Evolutionary conservation across 1,284 basidiomycete genomes (phyloP), one percentile per base, ranked within the genome.

Genomic region (Ganoderma lingzhi): DNA sequence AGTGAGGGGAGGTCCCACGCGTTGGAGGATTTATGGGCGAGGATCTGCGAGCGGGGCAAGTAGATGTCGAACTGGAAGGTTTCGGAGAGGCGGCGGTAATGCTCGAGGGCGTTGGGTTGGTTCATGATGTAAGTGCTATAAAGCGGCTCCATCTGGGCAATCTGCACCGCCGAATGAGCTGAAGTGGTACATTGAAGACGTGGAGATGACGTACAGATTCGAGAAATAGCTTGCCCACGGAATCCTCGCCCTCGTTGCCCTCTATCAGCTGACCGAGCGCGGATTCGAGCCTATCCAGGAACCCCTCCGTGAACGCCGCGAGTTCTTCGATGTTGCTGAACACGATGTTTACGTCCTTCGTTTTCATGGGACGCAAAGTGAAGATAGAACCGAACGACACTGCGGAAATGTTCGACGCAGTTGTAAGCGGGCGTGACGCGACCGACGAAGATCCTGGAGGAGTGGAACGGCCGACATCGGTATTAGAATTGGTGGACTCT

Each of bases 1-100:
- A 98, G 87, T 0, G 96, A 97, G 6, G 93, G 87, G 59, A 98
- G 88, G 79, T 98, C 96, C 97, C 96, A 98, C 1, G 96, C 95
- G 76, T 96, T 93, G 0, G 96, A 94, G 59, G 92, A 86, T 4
- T 87, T 85, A n/a, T 92, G 88, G 19, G 94, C 91, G 48, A 91
- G 84, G 3, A 83, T 82, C 78, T 90, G 90, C 30, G 93, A 93
- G 28, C 90, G 89, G 14, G 87, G 79, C 42, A 96, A 85, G 80
- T 95, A 94, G 0, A 86, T 81, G 4, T 84, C 82, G n/a, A 93
- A 83, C 3, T 89, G 86, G 15, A 83, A 86, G 0, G 88, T 88
- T 70, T 85, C 80, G 6, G 86, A 85, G 17, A 90, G 79, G 19
- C 84, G 78, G 66, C 86, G 82, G 32, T 96, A 86, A 70, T 94